Evolutionary conservation across 441 rosid species (phyloP).

Genomic region (Sinapis alba): DNA sequence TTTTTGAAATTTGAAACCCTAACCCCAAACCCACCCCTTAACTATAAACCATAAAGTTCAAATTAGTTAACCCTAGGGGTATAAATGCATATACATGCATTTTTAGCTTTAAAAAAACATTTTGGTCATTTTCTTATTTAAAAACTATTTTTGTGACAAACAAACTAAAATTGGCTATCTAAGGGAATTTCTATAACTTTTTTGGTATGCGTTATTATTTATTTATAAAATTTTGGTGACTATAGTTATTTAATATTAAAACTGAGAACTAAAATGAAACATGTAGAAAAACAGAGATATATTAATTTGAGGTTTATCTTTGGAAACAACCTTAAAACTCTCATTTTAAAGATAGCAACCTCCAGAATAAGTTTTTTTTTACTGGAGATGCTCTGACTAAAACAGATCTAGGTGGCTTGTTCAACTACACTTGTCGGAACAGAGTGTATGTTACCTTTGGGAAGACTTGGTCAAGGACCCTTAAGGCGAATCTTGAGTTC

Average conservation of each 20-base stretch:
- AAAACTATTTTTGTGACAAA: no score
- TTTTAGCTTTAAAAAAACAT: no score
- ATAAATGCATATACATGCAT: no score
- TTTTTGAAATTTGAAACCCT: no score
- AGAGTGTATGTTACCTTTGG: slow-evolving; percentile 64
- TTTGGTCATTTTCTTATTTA: no score
- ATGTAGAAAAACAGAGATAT: background rate
- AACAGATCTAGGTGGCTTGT: background rate
- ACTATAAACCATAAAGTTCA: no score
- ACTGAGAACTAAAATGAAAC: background rate
- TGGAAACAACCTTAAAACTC: background rate
- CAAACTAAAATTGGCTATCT: no score
- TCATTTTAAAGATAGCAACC: background rate
- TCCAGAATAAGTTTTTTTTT: background rate
- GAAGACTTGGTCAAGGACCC: slow-evolving; percentile 64
- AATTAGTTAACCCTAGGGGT: no score
- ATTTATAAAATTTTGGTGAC: background rate
- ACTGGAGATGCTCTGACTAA: background rate
- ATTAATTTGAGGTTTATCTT: background rate
- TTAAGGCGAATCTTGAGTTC: slow-evolving; percentile 73
- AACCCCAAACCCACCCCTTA: no score
- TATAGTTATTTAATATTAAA: background rate
- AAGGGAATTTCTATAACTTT: no score
- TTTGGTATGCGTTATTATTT: no score
- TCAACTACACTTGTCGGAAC: background rate